phyloP scores from a whole-genome alignment of 768 basidiomycete species.

The Chiua virens region DNA sequence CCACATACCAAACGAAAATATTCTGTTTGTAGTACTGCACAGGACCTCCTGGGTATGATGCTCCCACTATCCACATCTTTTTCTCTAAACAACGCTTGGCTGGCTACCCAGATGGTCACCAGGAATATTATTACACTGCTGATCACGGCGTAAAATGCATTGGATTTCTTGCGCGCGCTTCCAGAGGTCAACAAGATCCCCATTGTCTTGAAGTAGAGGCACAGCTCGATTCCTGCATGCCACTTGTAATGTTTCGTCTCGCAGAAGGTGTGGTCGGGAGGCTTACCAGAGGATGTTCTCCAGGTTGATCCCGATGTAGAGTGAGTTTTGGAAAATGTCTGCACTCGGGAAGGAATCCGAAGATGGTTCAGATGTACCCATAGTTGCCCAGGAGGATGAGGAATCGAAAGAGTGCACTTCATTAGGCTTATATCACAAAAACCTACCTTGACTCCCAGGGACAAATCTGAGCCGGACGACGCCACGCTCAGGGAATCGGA shows the following conservation, averaged over 20 bases:
- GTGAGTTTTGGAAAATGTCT: constrained; percentile 8
- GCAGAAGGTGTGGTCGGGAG: neutral
- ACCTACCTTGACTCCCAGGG: no score
- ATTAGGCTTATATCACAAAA: no score
- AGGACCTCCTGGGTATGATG: constrained; percentile 31
- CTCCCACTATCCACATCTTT: constrained; percentile 34
- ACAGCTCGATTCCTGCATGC: constrained; percentile 5
- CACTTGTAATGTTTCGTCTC: no score
- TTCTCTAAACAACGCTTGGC: constrained; percentile 17
- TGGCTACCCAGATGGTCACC: constrained; percentile 26
- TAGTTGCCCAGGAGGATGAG: no score
- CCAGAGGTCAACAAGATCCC: neutral
- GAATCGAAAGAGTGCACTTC: no score
- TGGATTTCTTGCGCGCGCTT: neutral
- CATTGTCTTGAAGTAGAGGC: constrained; percentile 6
- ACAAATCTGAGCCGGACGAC: no score
- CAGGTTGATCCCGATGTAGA: constrained; percentile 9
- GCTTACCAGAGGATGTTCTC: constrained; percentile 10
- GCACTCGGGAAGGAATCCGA: no score
- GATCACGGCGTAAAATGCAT: constrained; percentile 5
- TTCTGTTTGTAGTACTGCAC: constrained; percentile 26
- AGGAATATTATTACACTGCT: constrained; percentile 19
- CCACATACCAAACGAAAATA: constrained; percentile 21
- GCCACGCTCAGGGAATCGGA: no score
- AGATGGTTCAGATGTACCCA: no score